phyloP scores from a whole-genome alignment of 192 early-diverging fungal species.

The Entomortierella lignicola region DNA sequence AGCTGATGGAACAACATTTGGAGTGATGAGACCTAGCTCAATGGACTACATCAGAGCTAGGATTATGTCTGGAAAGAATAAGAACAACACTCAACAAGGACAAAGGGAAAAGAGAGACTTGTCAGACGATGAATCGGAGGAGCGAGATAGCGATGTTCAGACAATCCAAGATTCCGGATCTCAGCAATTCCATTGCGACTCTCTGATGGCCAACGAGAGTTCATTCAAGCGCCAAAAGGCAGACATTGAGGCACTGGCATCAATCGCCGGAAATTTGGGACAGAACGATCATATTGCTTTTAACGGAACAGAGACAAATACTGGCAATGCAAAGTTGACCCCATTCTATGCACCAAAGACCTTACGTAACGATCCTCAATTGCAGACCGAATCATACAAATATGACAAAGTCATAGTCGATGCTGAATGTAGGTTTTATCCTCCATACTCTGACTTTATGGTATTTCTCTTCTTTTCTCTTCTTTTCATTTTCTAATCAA shows the following conservation, averaged over 20 bases:
- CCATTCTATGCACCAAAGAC: constrained; percentile 86
- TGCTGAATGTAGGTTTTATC: constrained; percentile 64
- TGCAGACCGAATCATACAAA: constrained; percentile 76
- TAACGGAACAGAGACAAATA: constrained; percentile 17
- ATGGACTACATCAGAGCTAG: constrained; percentile 41
- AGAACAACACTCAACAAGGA: background rate
- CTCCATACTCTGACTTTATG: background rate
- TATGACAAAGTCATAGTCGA: constrained; percentile 74
- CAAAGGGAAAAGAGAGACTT: constrained; percentile 7
- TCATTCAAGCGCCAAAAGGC: constrained; percentile 29
- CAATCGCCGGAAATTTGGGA: background rate
- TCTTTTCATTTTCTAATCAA: background rate
- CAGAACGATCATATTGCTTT: background rate
- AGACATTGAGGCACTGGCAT: constrained; percentile 3
- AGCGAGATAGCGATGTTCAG: background rate
- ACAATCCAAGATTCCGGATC: background rate
- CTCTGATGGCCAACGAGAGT: constrained; percentile 2
- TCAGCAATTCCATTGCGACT: constrained; percentile 10
- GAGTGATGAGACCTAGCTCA: constrained; percentile 72
- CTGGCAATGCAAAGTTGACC: constrained; percentile 18
- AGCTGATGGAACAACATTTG: constrained; percentile 87
- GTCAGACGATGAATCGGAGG: constrained; percentile 2
- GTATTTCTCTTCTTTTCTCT: background rate
- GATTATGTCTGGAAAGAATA: constrained; percentile 34
- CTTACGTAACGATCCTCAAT: constrained; percentile 70